Base-by-base conservation (phyloP, 768 basidiomycete species). In the Mycena galopus region DNA sequence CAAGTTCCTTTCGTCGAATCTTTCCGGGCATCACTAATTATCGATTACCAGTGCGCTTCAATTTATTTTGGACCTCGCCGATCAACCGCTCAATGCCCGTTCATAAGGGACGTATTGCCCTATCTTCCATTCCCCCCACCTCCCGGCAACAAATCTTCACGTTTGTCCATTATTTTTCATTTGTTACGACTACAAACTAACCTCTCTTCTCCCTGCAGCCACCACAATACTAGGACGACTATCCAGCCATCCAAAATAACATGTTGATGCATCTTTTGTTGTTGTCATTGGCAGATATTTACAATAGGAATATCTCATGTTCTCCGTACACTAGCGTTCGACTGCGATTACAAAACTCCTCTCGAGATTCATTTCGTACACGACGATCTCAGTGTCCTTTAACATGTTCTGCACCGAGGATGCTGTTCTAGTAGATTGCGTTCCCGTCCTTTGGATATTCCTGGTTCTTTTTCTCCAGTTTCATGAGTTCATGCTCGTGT, bases 51-150 rank as follows among this genome's bases (percentile, higher is more conserved):
- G 30, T 56, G 55, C 9, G 56, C 32, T 21, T 58, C 32, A 58
- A 25, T 35, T 58, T 58, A 58, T 58, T 58, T 58, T 58, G 56
- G 56, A 58, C n/a, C n/a, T n/a, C n/a, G n/a, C n/a, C n/a, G n/a
- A n/a, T n/a, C n/a, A n/a, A n/a, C n/a, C n/a, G n/a, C n/a, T n/a
- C n/a, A n/a, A n/a, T n/a, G n/a, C n/a, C n/a, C n/a, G n/a, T n/a
- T n/a, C n/a, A n/a, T n/a, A n/a, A n/a, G n/a, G n/a, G n/a, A n/a
- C n/a, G n/a, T n/a, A n/a, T n/a, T n/a, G n/a, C n/a, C n/a, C n/a
- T n/a, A n/a, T n/a, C n/a, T n/a, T n/a, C n/a, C n/a, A n/a, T n/a
- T n/a, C n/a, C n/a, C n/a, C n/a, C n/a, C n/a, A n/a, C n/a, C n/a
- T n/a, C n/a, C n/a, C n/a, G n/a, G n/a, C n/a, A n/a, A n/a, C n/a